These are phyloP conservation scores for Rhizoclosmatium globosum DNA, from an alignment of 192 early-diverging fungal species.

Conservation along the genomic window DNA sequence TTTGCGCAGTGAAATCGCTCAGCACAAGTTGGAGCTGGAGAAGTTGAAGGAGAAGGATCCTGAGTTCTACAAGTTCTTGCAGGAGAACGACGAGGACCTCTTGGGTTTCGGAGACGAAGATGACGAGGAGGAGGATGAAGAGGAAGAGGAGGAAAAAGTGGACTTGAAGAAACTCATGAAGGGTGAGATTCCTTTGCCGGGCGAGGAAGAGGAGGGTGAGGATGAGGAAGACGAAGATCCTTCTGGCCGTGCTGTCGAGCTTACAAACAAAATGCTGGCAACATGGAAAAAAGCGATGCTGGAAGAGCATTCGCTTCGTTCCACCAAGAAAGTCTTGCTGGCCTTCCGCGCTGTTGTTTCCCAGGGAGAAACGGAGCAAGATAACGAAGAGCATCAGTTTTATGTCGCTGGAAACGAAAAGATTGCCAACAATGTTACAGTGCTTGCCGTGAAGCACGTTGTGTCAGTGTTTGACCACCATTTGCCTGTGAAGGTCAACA, in stretches of 20 bases:
- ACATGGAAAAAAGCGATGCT: constrained; percentile 70
- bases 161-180: constrained; percentile 41
- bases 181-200: constrained; percentile 41
- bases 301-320: constrained; percentile 65
- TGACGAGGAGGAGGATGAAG: constrained; percentile 45
- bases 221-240: constrained; percentile 44
- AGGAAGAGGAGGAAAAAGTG: constrained; percentile 43
- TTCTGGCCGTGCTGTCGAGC: constrained; percentile 41
- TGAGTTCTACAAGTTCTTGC: constrained; percentile 90
- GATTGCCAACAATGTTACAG: constrained; percentile 84
- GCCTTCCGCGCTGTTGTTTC: constrained; percentile 73
- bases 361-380: constrained; percentile 32
- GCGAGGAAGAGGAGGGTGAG: constrained; percentile 47
- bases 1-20: constrained; percentile 64
- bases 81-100: constrained; percentile 85
- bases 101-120: constrained; percentile 72
- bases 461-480: constrained; percentile 77
- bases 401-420: constrained; percentile 50
- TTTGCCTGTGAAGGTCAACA: constrained; percentile 49
- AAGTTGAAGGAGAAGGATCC: constrained; percentile 87
- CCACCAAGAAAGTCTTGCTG: constrained; percentile 77
- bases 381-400: constrained; percentile 8
- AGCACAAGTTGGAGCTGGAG: constrained; percentile 85
- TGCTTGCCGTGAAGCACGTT: constrained; percentile 74
- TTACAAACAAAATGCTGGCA: constrained; percentile 80